Conservation (phyloP, 1,284 basidiomycete genomes). For the Cryptococcus depauperatus region DNA sequence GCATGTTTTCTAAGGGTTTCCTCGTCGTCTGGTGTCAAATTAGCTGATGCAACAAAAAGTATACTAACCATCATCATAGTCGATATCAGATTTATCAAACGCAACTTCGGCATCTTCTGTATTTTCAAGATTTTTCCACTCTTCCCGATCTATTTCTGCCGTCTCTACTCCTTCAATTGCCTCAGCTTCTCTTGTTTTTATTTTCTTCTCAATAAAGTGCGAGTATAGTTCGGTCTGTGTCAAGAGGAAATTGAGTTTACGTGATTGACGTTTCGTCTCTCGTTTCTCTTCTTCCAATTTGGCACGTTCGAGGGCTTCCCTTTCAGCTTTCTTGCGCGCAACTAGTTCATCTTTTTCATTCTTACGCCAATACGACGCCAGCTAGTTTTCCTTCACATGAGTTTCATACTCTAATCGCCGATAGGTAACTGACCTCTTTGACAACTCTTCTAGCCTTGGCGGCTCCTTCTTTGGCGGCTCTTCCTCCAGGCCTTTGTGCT, state of each 20-base stretch:
- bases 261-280: slow-evolving; percentile 87
- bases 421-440: slow-evolving; percentile 29
- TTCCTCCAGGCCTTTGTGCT: slow-evolving; percentile 68
- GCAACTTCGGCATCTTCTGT: slow-evolving; percentile 50
- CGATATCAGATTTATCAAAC: slow-evolving; percentile 70
- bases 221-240: slow-evolving; percentile 99
- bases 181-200: slow-evolving; percentile 88
- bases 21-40: slow-evolving; percentile 62
- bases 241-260: slow-evolving; percentile 98
- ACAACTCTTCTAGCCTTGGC: slow-evolving; percentile 53
- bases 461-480: slow-evolving; percentile 79
- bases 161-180: slow-evolving; percentile 44
- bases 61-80: slow-evolving; percentile 82
- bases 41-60: background rate
- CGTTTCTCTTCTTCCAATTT: slow-evolving; percentile 94
- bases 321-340: slow-evolving; percentile 85
- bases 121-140: slow-evolving; percentile 48
- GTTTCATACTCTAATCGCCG: background rate
- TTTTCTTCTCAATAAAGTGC: slow-evolving; percentile 97
- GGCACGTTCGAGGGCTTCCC: slow-evolving; percentile 79
- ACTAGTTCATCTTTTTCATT: slow-evolving; percentile 92
- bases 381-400: slow-evolving; percentile 46
- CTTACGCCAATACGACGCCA: slow-evolving; percentile 96
- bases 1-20: slow-evolving; percentile 86
- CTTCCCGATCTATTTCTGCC: slow-evolving; percentile 11